Evolutionary conservation across 345 rosid genomes (phyloP).

Genomic region (Lepidium didymum): DNA sequence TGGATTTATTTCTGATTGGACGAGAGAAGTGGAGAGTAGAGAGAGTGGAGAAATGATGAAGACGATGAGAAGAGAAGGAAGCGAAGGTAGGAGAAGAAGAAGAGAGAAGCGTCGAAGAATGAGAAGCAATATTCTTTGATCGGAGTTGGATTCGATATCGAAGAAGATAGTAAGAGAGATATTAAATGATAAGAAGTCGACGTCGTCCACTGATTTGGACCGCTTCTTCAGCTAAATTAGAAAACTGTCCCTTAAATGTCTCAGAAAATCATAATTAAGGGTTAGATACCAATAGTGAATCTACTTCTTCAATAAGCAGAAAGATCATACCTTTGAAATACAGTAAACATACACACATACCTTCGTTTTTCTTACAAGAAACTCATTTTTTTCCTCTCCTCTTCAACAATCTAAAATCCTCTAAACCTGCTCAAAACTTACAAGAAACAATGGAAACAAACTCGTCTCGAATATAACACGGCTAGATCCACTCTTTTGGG

Average conservation of each 20-base stretch:
- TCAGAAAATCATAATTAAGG: background rate
- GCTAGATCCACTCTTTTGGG: conserved; percentile 85
- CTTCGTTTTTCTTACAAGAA: too few relatives aligned
- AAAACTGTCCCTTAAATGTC: background rate
- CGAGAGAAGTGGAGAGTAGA: background rate
- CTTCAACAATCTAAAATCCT: conserved; percentile 3
- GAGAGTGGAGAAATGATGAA: background rate
- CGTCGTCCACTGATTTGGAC: conserved; percentile 22
- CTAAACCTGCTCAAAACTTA: conserved; percentile 9
- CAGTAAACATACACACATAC: background rate
- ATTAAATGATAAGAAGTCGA: conserved; percentile 20
- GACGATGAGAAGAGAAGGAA: conserved; percentile 13
- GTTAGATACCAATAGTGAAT: background rate
- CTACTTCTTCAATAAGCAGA: background rate
- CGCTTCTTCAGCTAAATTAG: background rate
- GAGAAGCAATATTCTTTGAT: conserved; percentile 21
- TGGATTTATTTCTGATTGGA: conserved; percentile 10
- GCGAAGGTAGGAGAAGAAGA: conserved; percentile 9
- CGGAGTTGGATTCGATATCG: conserved; percentile 7
- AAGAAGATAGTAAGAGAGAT: conserved; percentile 1
- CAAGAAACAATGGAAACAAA: conserved; percentile 17
- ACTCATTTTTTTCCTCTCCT: background rate
- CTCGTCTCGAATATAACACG: background rate
- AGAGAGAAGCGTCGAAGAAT: conserved; percentile 19
- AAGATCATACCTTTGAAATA: background rate